Percentiles rank a stretch among this genome's conserved stretches.
phyloP scores from a whole-genome alignment of 495 filamentous ascomycete species.

The Friedmanniomyces endolithicus region DNA sequence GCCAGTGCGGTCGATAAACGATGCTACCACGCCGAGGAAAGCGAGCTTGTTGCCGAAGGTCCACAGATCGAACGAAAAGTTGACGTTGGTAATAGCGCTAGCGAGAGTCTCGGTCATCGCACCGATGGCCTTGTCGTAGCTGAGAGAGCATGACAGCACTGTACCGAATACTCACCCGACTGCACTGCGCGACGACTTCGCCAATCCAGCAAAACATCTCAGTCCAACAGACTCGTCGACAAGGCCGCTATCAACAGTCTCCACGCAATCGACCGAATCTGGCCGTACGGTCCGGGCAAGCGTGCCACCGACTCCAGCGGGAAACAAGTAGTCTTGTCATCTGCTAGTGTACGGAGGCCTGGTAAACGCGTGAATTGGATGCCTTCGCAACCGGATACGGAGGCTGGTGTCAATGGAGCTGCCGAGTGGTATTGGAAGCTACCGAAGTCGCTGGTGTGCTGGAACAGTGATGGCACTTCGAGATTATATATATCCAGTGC shows the following conservation, averaged over 20 bases:
- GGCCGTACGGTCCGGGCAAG: conserved; percentile 29
- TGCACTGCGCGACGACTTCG: too few relatives aligned
- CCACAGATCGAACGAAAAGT: conserved; percentile 13
- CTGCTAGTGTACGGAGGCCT: background rate
- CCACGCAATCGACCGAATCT: conserved; percentile 35
- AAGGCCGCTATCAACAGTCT: conserved; percentile 6
- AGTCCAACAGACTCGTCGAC: conserved; percentile 18
- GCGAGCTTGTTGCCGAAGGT: conserved; percentile 11
- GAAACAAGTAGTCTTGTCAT: too few relatives aligned
- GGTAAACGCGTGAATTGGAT: background rate
- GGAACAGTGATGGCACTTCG: background rate
- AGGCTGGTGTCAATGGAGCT: background rate
- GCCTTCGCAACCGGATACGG: background rate
- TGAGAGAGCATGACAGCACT: background rate
- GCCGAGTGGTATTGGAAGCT: background rate
- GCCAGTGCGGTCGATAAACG: conserved; percentile 5
- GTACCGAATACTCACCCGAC: conserved; percentile 1
- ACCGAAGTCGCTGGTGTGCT: background rate
- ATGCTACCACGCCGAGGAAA: conserved; percentile 2
- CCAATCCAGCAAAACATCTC: too few relatives aligned
- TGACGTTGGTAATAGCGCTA: conserved; percentile 3
- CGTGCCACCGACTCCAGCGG: conserved; percentile 24
- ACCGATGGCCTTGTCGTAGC: background rate
- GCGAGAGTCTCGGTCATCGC: background rate
- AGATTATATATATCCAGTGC: background rate